Evolutionary conservation across 371 early-diverging fungal genomes (phyloP).

Genomic region (Globomyces sp.): DNA sequence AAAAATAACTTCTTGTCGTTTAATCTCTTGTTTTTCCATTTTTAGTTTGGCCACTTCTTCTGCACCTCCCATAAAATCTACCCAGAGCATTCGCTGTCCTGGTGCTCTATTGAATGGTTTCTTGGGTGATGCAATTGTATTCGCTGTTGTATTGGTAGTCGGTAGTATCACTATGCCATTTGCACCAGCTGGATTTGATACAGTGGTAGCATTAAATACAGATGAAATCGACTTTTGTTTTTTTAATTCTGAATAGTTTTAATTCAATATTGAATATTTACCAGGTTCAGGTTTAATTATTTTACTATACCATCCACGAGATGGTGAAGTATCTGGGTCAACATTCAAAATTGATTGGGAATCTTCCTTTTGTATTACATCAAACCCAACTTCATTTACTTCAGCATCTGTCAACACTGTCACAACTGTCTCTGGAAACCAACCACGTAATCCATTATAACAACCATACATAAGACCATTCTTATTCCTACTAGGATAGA

Average conservation of each 20-base stretch:
- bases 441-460: conserved; percentile 40
- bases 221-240: no score
- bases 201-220: no score
- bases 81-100: conserved; percentile 34
- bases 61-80: conserved; percentile 42
- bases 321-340: no score
- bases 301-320: no score
- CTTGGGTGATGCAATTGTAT: no score
- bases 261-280: no score
- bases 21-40: conserved; percentile 33
- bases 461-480: conserved; percentile 40
- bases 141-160: no score
- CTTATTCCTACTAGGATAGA: conserved; percentile 16
- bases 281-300: no score
- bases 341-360: no score
- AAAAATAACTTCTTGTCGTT: conserved; percentile 65
- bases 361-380: conserved; percentile 1
- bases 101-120: conserved; percentile 20
- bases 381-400: conserved; percentile 21
- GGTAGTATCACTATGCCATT: no score
- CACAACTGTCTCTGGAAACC: conserved; percentile 44
- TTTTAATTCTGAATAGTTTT: no score
- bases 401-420: conserved; percentile 36
- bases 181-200: no score
- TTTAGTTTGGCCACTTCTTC: conserved; percentile 36